Evolutionary conservation across 2,329 filamentous ascomycete genomes (phyloP).

Genomic region (Ophiocordyceps robertsii): DNA sequence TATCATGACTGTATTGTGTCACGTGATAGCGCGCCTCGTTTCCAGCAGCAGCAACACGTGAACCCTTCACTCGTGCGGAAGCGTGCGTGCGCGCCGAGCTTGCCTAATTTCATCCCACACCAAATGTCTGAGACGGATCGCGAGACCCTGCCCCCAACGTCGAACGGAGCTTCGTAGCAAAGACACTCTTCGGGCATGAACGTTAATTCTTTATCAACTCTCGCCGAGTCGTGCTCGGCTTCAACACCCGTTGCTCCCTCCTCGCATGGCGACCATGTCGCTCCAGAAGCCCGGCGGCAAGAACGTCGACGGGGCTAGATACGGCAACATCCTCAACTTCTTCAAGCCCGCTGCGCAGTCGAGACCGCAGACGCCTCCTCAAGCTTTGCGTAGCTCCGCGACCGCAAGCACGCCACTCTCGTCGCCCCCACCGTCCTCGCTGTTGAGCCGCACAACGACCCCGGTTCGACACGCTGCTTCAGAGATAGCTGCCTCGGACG

Average conservation of each 20-base stretch:
- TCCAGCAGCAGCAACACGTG: too few species aligned
- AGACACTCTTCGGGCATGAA: too few species aligned
- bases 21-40: neutral
- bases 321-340: conserved; percentile 23
- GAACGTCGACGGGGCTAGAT: neutral
- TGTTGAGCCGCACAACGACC: conserved; percentile 11
- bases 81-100: too few species aligned
- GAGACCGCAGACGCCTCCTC: conserved; percentile 3
- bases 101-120: too few species aligned
- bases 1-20: neutral
- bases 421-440: conserved; percentile 12
- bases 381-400: conserved; percentile 1
- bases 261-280: conserved; percentile 4
- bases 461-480: conserved; percentile 7
- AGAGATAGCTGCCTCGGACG: conserved; percentile 58
- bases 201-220: too few species aligned
- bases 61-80: too few species aligned
- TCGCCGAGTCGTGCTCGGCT: neutral
- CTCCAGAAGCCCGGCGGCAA: conserved; percentile 11
- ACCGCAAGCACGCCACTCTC: conserved; percentile 10
- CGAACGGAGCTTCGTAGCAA: too few species aligned
- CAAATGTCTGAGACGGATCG: too few species aligned
- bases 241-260: neutral
- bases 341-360: conserved; percentile 18
- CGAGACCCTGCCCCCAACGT: too few species aligned